These are phyloP conservation scores for Gentiana macrophylla DNA, from an alignment of 257 asterid genomes.

Conservation along the genomic window DNA sequence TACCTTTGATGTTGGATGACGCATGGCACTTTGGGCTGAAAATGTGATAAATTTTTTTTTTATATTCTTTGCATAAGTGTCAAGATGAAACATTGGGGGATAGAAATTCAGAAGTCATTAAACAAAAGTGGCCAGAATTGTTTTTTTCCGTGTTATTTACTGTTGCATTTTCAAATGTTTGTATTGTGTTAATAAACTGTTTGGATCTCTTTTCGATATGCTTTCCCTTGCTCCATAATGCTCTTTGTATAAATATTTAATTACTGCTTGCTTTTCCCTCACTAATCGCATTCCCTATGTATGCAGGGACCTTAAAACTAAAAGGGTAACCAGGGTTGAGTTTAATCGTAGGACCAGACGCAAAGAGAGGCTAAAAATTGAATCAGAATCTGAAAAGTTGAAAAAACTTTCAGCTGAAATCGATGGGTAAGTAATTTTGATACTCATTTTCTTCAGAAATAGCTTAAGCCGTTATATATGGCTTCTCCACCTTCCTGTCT, in stretches of 20 bases:
- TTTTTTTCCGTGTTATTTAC: too few relatives aligned
- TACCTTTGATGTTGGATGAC: too few relatives aligned
- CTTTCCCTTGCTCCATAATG: too few relatives aligned
- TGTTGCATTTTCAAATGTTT: neutral
- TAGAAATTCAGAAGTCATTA: too few relatives aligned
- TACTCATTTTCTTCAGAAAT: neutral
- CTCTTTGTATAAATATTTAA: neutral
- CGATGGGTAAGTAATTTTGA: constrained; percentile 36
- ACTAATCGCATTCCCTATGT: neutral
- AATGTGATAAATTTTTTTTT: neutral
- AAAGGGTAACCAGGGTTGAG: constrained; percentile 62
- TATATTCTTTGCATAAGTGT: constrained; percentile 1
- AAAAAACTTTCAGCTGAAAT: constrained; percentile 53
- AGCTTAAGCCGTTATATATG: neutral
- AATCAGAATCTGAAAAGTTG: constrained; percentile 44
- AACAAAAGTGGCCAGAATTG: too few relatives aligned
- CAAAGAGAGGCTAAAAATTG: constrained; percentile 55
- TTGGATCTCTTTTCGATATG: neutral
- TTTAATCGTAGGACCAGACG: constrained; percentile 65
- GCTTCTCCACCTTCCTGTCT: neutral
- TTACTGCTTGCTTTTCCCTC: neutral
- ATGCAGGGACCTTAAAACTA: constrained; percentile 44
- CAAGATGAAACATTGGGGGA: neutral
- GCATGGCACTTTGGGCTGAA: too few relatives aligned
- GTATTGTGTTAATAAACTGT: too few relatives aligned